These are phyloP conservation scores for Trametes gibbosa DNA, from an alignment of 768 basidiomycete species.

Conservation along the genomic window DNA sequence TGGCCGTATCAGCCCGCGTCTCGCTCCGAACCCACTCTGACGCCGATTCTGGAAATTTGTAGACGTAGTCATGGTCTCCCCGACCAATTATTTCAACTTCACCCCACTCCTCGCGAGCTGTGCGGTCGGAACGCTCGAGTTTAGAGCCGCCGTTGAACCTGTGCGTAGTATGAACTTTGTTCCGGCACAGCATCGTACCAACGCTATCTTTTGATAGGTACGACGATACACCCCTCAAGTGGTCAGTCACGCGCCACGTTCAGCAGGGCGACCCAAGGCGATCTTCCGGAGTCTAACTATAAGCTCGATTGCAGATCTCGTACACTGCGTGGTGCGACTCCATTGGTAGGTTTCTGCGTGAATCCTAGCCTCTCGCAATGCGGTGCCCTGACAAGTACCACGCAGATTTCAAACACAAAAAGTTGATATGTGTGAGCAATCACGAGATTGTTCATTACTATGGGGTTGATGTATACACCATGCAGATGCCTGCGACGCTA, in stretches of 20 bases:
- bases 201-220: constrained; percentile 17
- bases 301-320: constrained; percentile 39
- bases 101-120: constrained; percentile 66
- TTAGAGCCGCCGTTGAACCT: constrained; percentile 76
- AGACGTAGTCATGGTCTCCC: constrained; percentile 70
- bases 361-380: neutral
- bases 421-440: constrained; percentile 55
- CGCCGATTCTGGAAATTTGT: neutral
- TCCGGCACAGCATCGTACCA: neutral
- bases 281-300: no score
- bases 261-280: no score
- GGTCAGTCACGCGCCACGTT: constrained; percentile 11
- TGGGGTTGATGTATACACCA: neutral
- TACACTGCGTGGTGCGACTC: constrained; percentile 78
- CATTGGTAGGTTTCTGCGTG: constrained; percentile 50
- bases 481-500: constrained; percentile 62
- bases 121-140: constrained; percentile 83
- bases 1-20: no score
- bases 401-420: constrained; percentile 59
- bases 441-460: neutral
- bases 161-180: constrained; percentile 40
- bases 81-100: constrained; percentile 67
- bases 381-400: neutral
- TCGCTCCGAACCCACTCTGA: no score
- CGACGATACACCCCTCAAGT: constrained; percentile 28